Evolutionary conservation across 495 filamentous ascomycete species (phyloP).

Genomic region (Halenospora varia): DNA sequence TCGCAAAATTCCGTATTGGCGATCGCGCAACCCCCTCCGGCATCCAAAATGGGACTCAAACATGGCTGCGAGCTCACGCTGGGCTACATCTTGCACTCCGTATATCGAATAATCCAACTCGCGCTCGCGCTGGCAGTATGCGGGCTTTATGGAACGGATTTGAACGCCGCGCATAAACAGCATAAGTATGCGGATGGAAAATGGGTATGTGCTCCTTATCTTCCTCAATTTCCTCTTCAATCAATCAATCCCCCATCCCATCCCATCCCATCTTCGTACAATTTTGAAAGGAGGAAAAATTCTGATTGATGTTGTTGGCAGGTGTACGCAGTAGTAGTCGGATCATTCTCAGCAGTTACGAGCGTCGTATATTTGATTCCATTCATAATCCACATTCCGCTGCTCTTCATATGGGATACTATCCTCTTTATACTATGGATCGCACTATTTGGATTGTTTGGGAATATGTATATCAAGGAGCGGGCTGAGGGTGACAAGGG

Average conservation of each 20-base stretch:
- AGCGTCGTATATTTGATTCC: constrained; percentile 60
- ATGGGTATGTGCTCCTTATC: constrained; percentile 58
- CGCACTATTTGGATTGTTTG: constrained; percentile 78
- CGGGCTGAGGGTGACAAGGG: constrained; percentile 54
- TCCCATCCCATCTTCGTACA: background rate
- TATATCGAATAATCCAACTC: constrained; percentile 67
- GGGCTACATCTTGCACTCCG: constrained; percentile 39
- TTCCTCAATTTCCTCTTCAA: too few species aligned
- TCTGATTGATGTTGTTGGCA: constrained; percentile 19
- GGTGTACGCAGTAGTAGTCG: constrained; percentile 69
- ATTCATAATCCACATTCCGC: constrained; percentile 23
- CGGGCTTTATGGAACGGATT: constrained; percentile 73
- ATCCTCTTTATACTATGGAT: constrained; percentile 74
- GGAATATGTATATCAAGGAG: constrained; percentile 67
- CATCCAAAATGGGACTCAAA: constrained; percentile 8
- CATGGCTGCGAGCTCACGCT: constrained; percentile 16
- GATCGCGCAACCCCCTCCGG: too few species aligned
- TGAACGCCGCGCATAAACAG: constrained; percentile 52
- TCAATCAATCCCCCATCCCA: background rate
- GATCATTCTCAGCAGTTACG: constrained; percentile 55
- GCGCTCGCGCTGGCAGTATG: constrained; percentile 69
- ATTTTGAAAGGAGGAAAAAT: background rate
- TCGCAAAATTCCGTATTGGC: too few species aligned
- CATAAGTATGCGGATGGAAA: constrained; percentile 51
- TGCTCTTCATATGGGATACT: constrained; percentile 63